Evolutionary conservation across 805 yeast species (phyloP).

Genomic region (Pichia cephalocereana): DNA sequence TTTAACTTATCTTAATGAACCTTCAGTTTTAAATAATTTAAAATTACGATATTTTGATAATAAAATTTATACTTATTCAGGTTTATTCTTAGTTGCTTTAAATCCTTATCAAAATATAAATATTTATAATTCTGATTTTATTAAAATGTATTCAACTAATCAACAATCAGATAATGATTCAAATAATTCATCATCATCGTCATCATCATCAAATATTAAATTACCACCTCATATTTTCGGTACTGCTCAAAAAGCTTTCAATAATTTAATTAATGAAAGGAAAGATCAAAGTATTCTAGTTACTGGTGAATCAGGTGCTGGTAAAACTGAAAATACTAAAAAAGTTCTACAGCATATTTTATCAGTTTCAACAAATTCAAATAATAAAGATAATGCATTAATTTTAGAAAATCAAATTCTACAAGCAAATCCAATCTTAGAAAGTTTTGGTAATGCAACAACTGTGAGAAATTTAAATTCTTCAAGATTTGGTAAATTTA

Average conservation of each 20-base stretch:
- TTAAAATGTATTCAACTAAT: constrained; percentile 35
- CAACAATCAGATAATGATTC: constrained; percentile 4
- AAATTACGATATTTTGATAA: constrained; percentile 69
- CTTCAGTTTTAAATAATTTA: constrained; percentile 85
- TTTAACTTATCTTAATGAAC: constrained; percentile 86
- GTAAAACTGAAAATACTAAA: constrained; percentile 96
- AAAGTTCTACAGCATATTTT: constrained; percentile 89
- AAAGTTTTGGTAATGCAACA: constrained; percentile 95
- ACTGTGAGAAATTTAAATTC: constrained; percentile 91
- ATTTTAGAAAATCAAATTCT: constrained; percentile 76
- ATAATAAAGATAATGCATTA: constrained; percentile 20
- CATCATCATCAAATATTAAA: constrained; percentile 1
- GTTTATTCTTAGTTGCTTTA: constrained; percentile 88
- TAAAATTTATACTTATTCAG: constrained; percentile 86
- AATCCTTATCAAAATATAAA: constrained; percentile 79
- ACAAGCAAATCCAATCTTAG: constrained; percentile 92
- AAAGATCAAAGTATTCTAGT: constrained; percentile 86
- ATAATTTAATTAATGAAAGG: constrained; percentile 56
- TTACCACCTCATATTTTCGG: constrained; percentile 89
- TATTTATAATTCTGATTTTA: constrained; percentile 54
- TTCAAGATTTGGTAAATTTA: constrained; percentile 94
- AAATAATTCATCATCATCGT: too few relatives aligned
- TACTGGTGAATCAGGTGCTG: constrained; percentile 99
- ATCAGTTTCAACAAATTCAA: constrained; percentile 42
- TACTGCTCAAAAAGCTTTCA: constrained; percentile 77